Base-by-base conservation (phyloP, 176 grass and related monocot species). In the Ensete glaucum region DNA sequence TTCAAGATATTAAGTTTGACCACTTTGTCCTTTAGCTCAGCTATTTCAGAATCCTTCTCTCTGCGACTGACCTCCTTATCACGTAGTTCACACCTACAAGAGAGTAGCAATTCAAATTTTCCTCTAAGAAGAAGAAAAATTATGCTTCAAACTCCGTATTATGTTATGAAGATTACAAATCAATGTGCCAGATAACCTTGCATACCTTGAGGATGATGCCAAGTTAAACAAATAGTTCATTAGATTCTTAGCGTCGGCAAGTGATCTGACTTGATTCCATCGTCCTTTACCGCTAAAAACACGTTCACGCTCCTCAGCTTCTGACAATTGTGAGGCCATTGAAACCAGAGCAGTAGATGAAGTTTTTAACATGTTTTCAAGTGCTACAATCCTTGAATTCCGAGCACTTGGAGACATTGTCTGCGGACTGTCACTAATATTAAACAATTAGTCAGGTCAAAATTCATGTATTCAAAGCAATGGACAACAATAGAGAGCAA, bases 351-450 rank as follows among this genome's bases (percentile, higher is more conserved):
- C 69, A 52, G 86, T 89, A 71, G 95, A 99, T 58, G 95, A 94
- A 29, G 95, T 83, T 51, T 82, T 68, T 62, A 99, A 17, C 95
- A 99, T 99, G 73, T 87, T 99, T 80, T 99, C 95, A 52, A 99
- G 81, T 73, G 95, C 95, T 24, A 86, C 89, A 75, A 99, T 99
- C 83, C 95, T 91, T 54, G 90, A 91, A 82, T 88, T 94, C 74
- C 95, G 80, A 34, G 90, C 90, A 22, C 95, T 99, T 80, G 95
- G 95, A 71, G 90, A 99, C 95, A 99, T 99, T 79, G 82, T 82
- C 73, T 99, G 88, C 50, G 95, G 95, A 82, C 57, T 83, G 14
- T 86, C 81, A 84, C 90, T 89, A 50, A 13, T 19, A 54, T 52
- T 12, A 29, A 54, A 76, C 27, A 67, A 85, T 34, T 3, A 64